Conservation (phyloP, 345 rosid genomes). For the Aquilaria yunnanensis region DNA sequence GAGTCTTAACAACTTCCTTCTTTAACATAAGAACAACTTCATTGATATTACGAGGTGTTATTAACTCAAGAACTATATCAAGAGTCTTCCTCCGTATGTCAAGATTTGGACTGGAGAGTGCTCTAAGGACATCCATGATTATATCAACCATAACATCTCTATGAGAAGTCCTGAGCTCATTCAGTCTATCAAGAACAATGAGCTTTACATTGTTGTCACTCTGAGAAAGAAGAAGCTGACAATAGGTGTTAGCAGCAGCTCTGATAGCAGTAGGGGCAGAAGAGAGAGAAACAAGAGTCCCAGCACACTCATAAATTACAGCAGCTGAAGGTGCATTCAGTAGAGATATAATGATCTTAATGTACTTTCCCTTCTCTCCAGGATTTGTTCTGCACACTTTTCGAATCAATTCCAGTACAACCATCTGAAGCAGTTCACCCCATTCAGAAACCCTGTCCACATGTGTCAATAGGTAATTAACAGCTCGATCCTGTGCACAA, state of each 20-base stretch:
- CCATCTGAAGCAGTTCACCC: conserved; percentile 67
- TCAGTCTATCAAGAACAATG: conserved; percentile 67
- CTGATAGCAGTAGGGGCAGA: conserved; percentile 77
- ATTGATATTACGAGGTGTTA: conserved; percentile 58
- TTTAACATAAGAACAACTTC: conserved; percentile 66
- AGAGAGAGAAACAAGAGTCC: conserved; percentile 70
- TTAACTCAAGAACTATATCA: conserved; percentile 68
- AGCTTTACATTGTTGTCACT: conserved; percentile 83
- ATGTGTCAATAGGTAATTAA: conserved; percentile 45
- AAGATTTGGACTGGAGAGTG: conserved; percentile 70
- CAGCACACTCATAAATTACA: conserved; percentile 57
- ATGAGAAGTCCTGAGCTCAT: conserved; percentile 58
- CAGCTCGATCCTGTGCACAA: conserved; percentile 54
- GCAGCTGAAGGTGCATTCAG: conserved; percentile 58
- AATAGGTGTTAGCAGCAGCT: conserved; percentile 66
- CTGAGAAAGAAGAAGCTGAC: conserved; percentile 74
- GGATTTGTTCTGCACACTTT: conserved; percentile 55
- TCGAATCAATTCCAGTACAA: conserved; percentile 54
- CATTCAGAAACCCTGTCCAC: conserved; percentile 53
- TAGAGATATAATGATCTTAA: conserved; percentile 53
- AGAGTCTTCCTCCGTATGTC: conserved; percentile 68
- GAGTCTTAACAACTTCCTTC: conserved; percentile 83
- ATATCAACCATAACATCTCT: conserved; percentile 69
- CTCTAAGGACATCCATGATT: conserved; percentile 79
- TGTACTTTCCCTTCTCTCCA: conserved; percentile 62